phyloP scores from a whole-genome alignment of 2,329 filamentous ascomycete genomes.

The Arthrobotrys entomopaga region DNA sequence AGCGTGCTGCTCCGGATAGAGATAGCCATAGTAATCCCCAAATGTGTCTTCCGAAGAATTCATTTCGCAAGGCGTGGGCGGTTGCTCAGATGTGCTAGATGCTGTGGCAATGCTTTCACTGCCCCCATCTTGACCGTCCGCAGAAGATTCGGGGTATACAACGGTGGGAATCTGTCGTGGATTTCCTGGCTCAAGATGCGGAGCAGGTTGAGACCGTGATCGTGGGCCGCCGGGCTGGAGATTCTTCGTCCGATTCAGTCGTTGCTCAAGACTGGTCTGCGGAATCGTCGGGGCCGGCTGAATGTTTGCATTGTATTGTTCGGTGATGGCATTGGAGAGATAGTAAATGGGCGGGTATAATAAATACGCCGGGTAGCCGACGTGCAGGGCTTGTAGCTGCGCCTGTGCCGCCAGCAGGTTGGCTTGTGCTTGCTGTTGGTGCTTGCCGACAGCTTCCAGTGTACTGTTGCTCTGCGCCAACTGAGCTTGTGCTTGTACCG shows the following conservation, averaged over 20 bases:
- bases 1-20: constrained; percentile 56
- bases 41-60: constrained; percentile 38
- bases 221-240: constrained; percentile 50
- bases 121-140: constrained; percentile 37
- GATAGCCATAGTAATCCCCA: constrained; percentile 45
- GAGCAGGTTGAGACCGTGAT: constrained; percentile 47
- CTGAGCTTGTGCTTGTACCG: constrained; percentile 20
- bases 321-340: constrained; percentile 12
- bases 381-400: constrained; percentile 26
- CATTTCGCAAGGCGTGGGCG: constrained; percentile 41
- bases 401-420: constrained; percentile 38
- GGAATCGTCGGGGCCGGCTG: constrained; percentile 22
- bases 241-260: constrained; percentile 51
- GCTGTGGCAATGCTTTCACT: constrained; percentile 50
- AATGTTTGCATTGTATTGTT: constrained; percentile 32
- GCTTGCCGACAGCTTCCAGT: constrained; percentile 36
- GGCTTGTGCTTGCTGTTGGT: constrained; percentile 44
- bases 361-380: constrained; percentile 37
- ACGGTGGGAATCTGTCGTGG: constrained; percentile 35
- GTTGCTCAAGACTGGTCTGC: constrained; percentile 44
- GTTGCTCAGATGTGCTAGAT: constrained; percentile 50
- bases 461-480: constrained; percentile 22
- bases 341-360: constrained; percentile 29
- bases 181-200: constrained; percentile 41
- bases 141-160: constrained; percentile 38